Evolutionary conservation across 495 filamentous ascomycete genomes (phyloP).

Genomic region (Astrothelium macrocarpum): DNA sequence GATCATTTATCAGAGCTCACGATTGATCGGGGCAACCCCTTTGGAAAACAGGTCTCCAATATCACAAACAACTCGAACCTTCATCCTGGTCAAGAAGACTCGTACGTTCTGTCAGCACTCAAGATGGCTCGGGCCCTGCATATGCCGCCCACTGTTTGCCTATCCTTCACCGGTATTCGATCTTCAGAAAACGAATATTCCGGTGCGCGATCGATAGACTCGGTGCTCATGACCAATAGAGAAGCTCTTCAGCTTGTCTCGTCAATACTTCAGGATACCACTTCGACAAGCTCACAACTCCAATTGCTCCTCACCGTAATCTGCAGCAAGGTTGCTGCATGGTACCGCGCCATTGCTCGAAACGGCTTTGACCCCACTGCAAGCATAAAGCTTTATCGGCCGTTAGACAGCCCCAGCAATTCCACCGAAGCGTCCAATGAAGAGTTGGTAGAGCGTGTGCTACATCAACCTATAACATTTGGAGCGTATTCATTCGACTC

Average conservation of each 20-base stretch:
- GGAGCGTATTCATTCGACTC: background rate
- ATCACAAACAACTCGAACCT: background rate
- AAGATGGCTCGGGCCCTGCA: conserved; percentile 10
- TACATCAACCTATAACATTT: background rate
- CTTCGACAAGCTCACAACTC: conserved; percentile 3
- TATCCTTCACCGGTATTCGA: background rate
- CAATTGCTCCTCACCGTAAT: conserved; percentile 12
- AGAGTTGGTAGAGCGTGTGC: background rate
- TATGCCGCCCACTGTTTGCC: conserved; percentile 8
- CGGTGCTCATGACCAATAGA: conserved; percentile 12
- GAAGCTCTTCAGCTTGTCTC: conserved; percentile 10
- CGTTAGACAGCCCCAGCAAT: background rate
- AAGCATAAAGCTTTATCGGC: background rate
- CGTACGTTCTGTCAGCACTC: conserved; percentile 8
- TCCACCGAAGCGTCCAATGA: background rate
- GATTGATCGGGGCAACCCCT: background rate
- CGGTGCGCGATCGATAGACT: conserved; percentile 10
- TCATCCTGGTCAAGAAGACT: background rate
- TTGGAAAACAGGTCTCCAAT: background rate
- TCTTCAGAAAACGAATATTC: background rate
- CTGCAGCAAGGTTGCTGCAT: conserved; percentile 12
- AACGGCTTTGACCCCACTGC: background rate
- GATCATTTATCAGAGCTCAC: background rate
- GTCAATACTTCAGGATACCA: conserved; percentile 8
- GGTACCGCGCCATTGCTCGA: conserved; percentile 16